These are phyloP conservation scores for Irpex sp. DNA, from an alignment of 1,284 basidiomycete genomes.

Conservation along the genomic window DNA sequence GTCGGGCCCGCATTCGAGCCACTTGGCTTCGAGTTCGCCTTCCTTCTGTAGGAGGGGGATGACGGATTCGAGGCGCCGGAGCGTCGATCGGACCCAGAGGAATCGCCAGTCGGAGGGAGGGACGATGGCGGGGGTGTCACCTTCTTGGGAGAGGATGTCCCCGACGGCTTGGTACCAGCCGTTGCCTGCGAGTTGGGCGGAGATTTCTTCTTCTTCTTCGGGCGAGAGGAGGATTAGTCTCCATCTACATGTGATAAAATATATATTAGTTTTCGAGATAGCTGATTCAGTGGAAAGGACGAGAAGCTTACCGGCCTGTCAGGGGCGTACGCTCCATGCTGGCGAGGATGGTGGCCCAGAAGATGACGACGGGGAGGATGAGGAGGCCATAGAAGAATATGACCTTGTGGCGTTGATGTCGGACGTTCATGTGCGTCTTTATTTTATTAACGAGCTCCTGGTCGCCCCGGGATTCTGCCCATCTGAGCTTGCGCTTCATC, in stretches of 20 bases:
- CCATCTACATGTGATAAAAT: slow-evolving; percentile 48
- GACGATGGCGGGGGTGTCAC: slow-evolving; percentile 53
- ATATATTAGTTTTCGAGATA: slow-evolving; percentile 2
- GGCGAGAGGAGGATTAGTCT: slow-evolving; percentile 84
- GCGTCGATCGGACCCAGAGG: slow-evolving; percentile 73
- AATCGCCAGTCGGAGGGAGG: slow-evolving; percentile 81
- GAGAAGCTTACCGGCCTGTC: slow-evolving; percentile 61
- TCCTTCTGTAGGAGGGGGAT: slow-evolving; percentile 66
- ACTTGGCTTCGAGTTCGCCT: slow-evolving; percentile 47
- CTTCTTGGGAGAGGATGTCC: slow-evolving; percentile 72
- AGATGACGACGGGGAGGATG: slow-evolving; percentile 64
- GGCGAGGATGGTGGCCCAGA: slow-evolving; percentile 72
- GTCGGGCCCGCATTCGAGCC: slow-evolving; percentile 48
- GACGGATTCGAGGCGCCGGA: slow-evolving; percentile 68
- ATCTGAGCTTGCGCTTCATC: slow-evolving; percentile 46
- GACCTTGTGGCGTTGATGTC: slow-evolving; percentile 45
- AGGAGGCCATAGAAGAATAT: slow-evolving; percentile 56
- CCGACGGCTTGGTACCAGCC: slow-evolving; percentile 85
- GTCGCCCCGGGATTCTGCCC: slow-evolving; percentile 45
- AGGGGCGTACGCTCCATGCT: slow-evolving; percentile 81
- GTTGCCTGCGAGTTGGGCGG: slow-evolving; percentile 68
- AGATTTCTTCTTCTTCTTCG: slow-evolving; percentile 86
- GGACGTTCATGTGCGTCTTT: slow-evolving; percentile 43
- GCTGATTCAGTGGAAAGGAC: slow-evolving; percentile 19
- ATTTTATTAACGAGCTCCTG: slow-evolving; percentile 41